Evolutionary conservation across 768 basidiomycete genomes (phyloP), one percentile per base, ranked within the genome.

Genomic region (Saitozyma podzolica): DNA sequence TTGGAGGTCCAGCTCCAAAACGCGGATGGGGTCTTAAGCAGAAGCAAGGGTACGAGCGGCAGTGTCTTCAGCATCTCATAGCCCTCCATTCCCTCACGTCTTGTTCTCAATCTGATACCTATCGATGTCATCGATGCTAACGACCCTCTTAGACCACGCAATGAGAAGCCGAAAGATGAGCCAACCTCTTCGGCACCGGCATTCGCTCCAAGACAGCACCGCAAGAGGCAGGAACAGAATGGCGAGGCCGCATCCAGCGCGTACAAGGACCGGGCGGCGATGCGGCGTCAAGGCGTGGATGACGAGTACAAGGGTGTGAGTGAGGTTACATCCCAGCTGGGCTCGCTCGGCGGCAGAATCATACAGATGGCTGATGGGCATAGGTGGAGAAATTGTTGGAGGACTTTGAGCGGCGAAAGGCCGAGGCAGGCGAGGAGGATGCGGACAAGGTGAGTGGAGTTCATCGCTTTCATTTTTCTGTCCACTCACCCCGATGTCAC

Each of bases 301-400:
- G 74, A 79, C 56, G 78, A 78, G 57, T 78, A 67, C 49, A 70
- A 70, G 50, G 54, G 63, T 16, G 74, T 74, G 29, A 40, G 73
- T 63, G 10, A 16, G 29, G 29, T 29, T 29, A 29, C 29, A 29
- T 29, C 29, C 29, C 29, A 29, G 29, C 29, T 29, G 29, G 29
- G 29, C 29, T 29, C 29, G 29, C 29, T 29, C 29, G 29, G 29
- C 29, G 29, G 29, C 29, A 29, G 29, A 29, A 29, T 29, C 29
- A 29, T 29, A 29, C 9, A 49, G 39, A 50, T 8, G 43, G 51
- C 55, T 66, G 51, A 66, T 49, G 40, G 55, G 49, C 39, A 7
- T 63, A 91, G 87, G 86, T 91, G 40, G 90, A 91, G 75, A 87
- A 90, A 10, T 80, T 94, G 9, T 80, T 90, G 1, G 88, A 91